Base-by-base conservation (phyloP, 257 asterid genomes). In the Cordia subcordata region DNA sequence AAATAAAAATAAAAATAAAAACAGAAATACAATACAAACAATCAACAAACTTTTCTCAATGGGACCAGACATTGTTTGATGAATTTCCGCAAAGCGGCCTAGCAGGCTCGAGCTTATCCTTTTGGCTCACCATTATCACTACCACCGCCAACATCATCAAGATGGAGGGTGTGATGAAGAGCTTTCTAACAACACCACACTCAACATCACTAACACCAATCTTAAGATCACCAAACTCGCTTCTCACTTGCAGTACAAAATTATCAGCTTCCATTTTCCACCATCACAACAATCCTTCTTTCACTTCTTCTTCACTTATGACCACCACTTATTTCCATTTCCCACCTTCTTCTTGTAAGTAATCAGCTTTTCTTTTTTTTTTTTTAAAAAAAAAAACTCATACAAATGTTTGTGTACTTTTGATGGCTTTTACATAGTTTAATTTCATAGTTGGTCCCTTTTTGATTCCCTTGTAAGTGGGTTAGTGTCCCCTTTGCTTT, bases 101-200 rank as follows among this genome's bases (percentile, higher is more conserved):
- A 3, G 47, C 47, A 42, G 47, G 47, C 14, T 42, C 8, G 8
- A 42, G 47, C 47, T 42, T 42, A 42, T 42, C 47, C 15, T 10
- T 14, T 42, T n/a, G n/a, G n/a, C 5, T 42, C 10, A 27, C 6
- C 4, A 42, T 42, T 27, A 27, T 6, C 35, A 6, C 35, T 3
- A 3, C 6, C 35, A 6, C 35, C 47, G 15, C 47, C 35, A 27
- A 42, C 14, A 42, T 10, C 12, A 42, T 11, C 47, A 42, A 10
- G 1, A 69, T 69, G 70, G 62, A 64, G 44, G 68, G 60, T 23
- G 33, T 20, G 44, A 40, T 64, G 54, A 63, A 58, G 66, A 58
- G 66, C 57, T 49, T 58, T 47, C 23, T 16, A 50, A 37, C 60
- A 38, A 55, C 65, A 17, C 64, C 66, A 22, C 42, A 13, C 27